phyloP scores from a whole-genome alignment of 2,329 filamentous ascomycete species.

The Colletotrichum chrysophilum region DNA sequence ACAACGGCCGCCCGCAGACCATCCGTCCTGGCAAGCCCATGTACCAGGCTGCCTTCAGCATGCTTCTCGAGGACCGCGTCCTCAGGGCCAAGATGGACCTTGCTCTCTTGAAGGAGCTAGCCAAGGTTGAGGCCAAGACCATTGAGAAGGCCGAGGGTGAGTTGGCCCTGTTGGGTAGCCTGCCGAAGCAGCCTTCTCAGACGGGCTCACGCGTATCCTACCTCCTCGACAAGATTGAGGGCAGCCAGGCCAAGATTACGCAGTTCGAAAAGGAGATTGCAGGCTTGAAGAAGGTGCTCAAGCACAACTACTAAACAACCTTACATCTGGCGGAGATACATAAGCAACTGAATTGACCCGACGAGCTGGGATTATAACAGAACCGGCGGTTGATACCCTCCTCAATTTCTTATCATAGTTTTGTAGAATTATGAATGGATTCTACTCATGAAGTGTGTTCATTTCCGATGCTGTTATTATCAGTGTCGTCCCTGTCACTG shows the following conservation, averaged over 20 bases:
- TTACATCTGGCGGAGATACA: neutral
- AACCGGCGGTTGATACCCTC: neutral
- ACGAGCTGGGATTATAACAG: neutral
- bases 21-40: slow-evolving; percentile 87
- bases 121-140: slow-evolving; percentile 72
- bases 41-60: slow-evolving; percentile 81
- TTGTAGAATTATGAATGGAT: neutral
- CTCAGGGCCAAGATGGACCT: slow-evolving; percentile 77
- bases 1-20: slow-evolving; percentile 76
- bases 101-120: slow-evolving; percentile 70
- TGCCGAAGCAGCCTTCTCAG: slow-evolving; percentile 76
- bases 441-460: neutral
- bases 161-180: slow-evolving; percentile 69
- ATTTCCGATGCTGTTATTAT: fast-evolving
- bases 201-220: slow-evolving; percentile 71
- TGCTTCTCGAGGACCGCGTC: slow-evolving; percentile 73
- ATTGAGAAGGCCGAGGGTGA: slow-evolving; percentile 85
- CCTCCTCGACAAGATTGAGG: slow-evolving; percentile 74
- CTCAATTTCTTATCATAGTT: neutral
- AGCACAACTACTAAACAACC: slow-evolving; percentile 28
- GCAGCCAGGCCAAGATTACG: slow-evolving; percentile 77
- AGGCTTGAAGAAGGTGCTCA: slow-evolving; percentile 73
- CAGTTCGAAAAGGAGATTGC: slow-evolving; percentile 76
- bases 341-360: neutral
- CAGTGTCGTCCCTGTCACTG: fast-evolving